Base-by-base conservation (phyloP, 2,329 filamentous ascomycete genomes). In the Orbilia quercus region DNA sequence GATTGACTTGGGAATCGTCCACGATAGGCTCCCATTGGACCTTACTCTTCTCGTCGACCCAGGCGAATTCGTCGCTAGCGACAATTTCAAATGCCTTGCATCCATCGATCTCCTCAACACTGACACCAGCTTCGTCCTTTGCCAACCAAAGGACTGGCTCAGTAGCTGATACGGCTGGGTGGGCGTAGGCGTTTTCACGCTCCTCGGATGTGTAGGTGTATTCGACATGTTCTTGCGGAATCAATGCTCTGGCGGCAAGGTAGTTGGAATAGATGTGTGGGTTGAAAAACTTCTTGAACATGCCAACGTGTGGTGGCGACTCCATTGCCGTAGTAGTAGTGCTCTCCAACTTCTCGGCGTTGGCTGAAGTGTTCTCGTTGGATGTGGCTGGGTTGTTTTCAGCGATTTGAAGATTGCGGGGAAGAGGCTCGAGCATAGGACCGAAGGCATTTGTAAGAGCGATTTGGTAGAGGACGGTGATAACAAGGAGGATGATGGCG, bases 131-230 rank as follows among this genome's bases (percentile, higher is more conserved):
- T 0, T 85, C 81, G 78, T 96, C 92, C 67, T 86, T 84, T 0
- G 92, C 91, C 62, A 96, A 90, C 92, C 92, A 96, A n/a, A 96
- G 83, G 28, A 91, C 82, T 1, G 91, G 90, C 0, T 86, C 81
- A 76, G 84, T 76, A 73, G 86, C 84, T 22, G 80, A 85, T 78
- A 94, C 84, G 0, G 89, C 85, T 0, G 92, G 91, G 75, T 92
- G 88, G 80, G 86, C 86, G 81, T 91, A 94, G 0, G 91, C 92
- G 54, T 90, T 84, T 9, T 84, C 82, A 79, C 90, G 86, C 1
- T 87, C 82, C 55, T 88, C 84, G 0, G 84, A 82, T 0, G 86
- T 79, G 79, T 95, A 93, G 0, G 84, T 79, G 60, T 87, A 85
- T 7, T 85, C 82, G 0, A 83, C 82, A 34, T 86, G 82, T 23